Evolutionary conservation across 805 yeast species (phyloP), one percentile per base, ranked within the genome.

Genomic region (Yamadazyma laniorum): DNA sequence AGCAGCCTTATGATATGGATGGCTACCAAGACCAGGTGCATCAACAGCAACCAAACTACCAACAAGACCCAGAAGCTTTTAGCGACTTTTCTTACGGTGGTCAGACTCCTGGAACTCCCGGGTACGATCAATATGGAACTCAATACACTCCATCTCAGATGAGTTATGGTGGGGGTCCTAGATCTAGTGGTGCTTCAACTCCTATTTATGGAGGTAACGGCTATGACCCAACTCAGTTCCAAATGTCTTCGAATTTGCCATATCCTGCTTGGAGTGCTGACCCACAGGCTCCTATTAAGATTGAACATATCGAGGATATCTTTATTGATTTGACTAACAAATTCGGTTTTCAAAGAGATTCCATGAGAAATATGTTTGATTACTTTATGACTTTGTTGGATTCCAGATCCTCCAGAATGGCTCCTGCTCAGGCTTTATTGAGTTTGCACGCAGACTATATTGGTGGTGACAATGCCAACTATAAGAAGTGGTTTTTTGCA

Each of bases 221-320:
- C 37, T 74, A 77, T 53, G 83, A 80, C 53, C 83, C 85, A 23
- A 68, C 80, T 6, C 80, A 55, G 61, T 79, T 58, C 67, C 85
- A 55, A 67, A 81, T 73, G 82, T 87, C 60, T 52, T 83, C 67
- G 74, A 95, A 52, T 79, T 89, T 93, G 63, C 99, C 99, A 23
- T 93, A 91, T 63, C 99, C 99, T 30, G 98, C 99, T 35, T 93
- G 99, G 99, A 86, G 96, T 18, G 95, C 95, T 32, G 98, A 93
- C 64, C 90, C 85, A 40, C 91, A 81, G 58, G 85, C 83, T 16
- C 96, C 96, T 6, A 74, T 93, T 32, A 72, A 85, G 34, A 74
- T 77, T 47, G 93, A 85, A 63, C 91, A 85, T 60, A 82, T 85
- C 58, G 95, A 85, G 67, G 95, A 85, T 67, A 79, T 85, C 26